Conservation (phyloP, 768 basidiomycete genomes). For the Sarcodon aspratus region DNA sequence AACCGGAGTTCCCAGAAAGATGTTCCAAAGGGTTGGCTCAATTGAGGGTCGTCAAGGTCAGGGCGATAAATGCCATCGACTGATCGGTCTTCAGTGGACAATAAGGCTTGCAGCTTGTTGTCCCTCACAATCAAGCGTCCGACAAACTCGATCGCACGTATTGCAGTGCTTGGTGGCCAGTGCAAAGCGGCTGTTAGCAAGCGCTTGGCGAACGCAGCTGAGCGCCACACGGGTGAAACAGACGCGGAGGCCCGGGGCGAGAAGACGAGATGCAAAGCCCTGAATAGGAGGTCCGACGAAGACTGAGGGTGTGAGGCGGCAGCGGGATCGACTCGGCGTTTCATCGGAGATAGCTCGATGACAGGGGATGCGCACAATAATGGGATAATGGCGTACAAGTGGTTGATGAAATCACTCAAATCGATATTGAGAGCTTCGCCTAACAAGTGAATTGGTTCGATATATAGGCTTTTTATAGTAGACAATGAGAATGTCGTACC, state of each 20-base stretch:
- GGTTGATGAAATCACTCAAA: constrained; percentile 76
- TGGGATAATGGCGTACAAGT: constrained; percentile 74
- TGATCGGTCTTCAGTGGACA: constrained; percentile 80
- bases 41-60: constrained; percentile 82
- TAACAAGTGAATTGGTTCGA: constrained; percentile 17
- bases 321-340: constrained; percentile 9
- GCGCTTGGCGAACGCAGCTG: constrained; percentile 92
- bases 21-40: constrained; percentile 72
- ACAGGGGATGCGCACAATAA: constrained; percentile 57
- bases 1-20: constrained; percentile 79
- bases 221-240: constrained; percentile 55
- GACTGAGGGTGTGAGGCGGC: constrained; percentile 15
- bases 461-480: not conserved
- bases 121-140: constrained; percentile 63
- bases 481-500: constrained; percentile 32
- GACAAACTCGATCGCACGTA: constrained; percentile 68
- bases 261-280: constrained; percentile 74
- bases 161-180: constrained; percentile 59
- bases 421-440: constrained; percentile 98
- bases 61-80: constrained; percentile 78
- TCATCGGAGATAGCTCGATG: constrained; percentile 41
- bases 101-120: constrained; percentile 68
- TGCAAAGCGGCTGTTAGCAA: constrained; percentile 69
- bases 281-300: constrained; percentile 70
- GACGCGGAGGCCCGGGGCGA: constrained; percentile 51